Conservation (phyloP, 257 asterid genomes). For the Solanum gracilifrons region DNA sequence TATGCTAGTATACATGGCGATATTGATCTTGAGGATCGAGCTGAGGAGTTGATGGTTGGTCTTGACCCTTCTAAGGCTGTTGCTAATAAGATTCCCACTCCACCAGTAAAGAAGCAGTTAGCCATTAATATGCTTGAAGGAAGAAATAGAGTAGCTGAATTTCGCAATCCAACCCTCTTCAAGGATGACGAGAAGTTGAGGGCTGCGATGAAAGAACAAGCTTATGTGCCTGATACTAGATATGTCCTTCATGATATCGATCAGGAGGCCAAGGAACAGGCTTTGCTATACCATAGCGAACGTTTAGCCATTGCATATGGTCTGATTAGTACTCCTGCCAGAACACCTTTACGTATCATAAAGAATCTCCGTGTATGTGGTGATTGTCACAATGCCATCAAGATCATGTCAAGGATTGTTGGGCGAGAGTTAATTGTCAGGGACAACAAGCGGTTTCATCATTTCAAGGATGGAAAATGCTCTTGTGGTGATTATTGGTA, state of each 20-base stretch:
- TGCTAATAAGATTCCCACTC: conserved; percentile 59
- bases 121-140: conserved; percentile 81
- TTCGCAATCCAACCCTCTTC: conserved; percentile 59
- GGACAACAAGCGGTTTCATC: conserved; percentile 89
- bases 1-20: conserved; percentile 95
- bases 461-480: conserved; percentile 89
- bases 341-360: conserved; percentile 79
- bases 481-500: conserved; percentile 95
- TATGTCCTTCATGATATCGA: conserved; percentile 95
- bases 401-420: conserved; percentile 93
- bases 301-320: conserved; percentile 95
- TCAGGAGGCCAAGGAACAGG: conserved; percentile 98
- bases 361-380: conserved; percentile 87
- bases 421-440: conserved; percentile 91
- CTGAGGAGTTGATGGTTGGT: conserved; percentile 64
- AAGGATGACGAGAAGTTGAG: conserved; percentile 88
- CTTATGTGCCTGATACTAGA: conserved; percentile 86
- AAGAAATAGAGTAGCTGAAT: conserved; percentile 60
- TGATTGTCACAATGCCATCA: conserved; percentile 91
- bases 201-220: conserved; percentile 83
- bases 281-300: conserved; percentile 86
- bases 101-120: conserved; percentile 64
- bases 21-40: conserved; percentile 80
- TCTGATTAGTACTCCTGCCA: conserved; percentile 79
- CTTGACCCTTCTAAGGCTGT: conserved; percentile 65